phyloP scores from a whole-genome alignment of 2,329 filamentous ascomycete genomes.

The Fusarium sp. region DNA sequence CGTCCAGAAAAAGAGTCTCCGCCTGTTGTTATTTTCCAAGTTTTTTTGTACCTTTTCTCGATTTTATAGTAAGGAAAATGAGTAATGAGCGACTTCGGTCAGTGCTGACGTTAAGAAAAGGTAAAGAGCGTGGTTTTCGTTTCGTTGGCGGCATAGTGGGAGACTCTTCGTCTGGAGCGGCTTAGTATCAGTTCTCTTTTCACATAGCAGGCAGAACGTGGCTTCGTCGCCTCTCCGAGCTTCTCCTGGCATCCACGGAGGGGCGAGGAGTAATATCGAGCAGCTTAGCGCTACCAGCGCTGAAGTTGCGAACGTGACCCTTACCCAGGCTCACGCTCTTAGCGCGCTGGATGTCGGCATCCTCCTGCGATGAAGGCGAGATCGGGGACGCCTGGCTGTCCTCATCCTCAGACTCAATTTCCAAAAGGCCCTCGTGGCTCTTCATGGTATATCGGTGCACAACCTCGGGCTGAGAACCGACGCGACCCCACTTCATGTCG shows the following conservation, averaged over 20 bases:
- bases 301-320: constrained; percentile 77
- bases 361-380: constrained; percentile 48
- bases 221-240: constrained; percentile 47
- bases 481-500: constrained; percentile 65
- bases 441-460: constrained; percentile 68
- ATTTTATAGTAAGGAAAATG: constrained; percentile 45
- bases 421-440: constrained; percentile 65
- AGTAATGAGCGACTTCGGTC: constrained; percentile 50
- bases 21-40: constrained; percentile 30
- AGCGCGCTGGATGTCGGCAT: constrained; percentile 68
- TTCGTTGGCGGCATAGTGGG: constrained; percentile 7
- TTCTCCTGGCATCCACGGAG: constrained; percentile 64
- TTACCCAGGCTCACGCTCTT: constrained; percentile 76
- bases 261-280: constrained; percentile 72
- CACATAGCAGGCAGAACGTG: constrained; percentile 30
- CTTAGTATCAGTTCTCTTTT: constrained; percentile 28
- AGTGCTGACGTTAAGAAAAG: constrained; percentile 38
- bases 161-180: constrained; percentile 41
- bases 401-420: constrained; percentile 54
- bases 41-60: constrained; percentile 34
- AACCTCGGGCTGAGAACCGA: constrained; percentile 63
- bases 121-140: constrained; percentile 39
- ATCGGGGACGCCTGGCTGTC: constrained; percentile 46
- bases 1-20: constrained; percentile 39
- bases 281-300: constrained; percentile 81